phyloP scores from a whole-genome alignment of 495 filamentous ascomycete genomes.

The Staphylotrichum tortipilum region DNA sequence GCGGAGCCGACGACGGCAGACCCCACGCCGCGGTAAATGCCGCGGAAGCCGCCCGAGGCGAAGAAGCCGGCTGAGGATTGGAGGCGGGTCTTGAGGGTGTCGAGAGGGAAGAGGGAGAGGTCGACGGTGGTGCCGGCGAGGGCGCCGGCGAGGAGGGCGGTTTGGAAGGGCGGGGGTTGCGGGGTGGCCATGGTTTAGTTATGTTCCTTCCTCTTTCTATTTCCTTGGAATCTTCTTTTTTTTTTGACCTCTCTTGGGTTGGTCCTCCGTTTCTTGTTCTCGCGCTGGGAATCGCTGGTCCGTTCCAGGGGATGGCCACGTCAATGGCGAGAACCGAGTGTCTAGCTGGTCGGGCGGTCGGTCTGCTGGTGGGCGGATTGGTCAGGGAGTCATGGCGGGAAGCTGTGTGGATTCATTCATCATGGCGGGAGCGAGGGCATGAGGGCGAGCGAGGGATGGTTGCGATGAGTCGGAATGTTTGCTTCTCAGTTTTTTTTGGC shows the following conservation, averaged over 20 bases:
- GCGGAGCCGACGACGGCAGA: conserved; percentile 79
- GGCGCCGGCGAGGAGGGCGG: conserved; percentile 60
- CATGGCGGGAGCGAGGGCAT: no score
- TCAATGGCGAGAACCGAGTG: neutral
- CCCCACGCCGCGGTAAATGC: conserved; percentile 64
- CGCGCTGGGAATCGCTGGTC: no score
- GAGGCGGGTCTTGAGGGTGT: conserved; percentile 87
- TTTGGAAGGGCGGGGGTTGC: conserved; percentile 40
- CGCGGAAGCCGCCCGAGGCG: conserved; percentile 63
- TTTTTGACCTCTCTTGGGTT: no score
- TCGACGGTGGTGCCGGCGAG: conserved; percentile 83
- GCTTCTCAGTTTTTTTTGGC: neutral
- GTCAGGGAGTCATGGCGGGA: neutral
- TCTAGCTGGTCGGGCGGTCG: no score
- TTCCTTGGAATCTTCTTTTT: no score
- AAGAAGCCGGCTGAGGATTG: conserved; percentile 78
- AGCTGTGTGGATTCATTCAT: no score
- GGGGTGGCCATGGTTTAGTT: conserved; percentile 7
- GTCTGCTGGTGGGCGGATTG: neutral
- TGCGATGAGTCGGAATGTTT: no score
- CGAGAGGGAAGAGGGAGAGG: conserved; percentile 82
- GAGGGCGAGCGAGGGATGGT: neutral
- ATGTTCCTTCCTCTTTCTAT: no score
- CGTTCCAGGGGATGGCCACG: neutral
- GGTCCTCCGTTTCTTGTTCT: no score